Evolutionary conservation across 768 basidiomycete species (phyloP), one percentile per base, ranked within the genome.

Genomic region (Scleroderma citrinum): DNA sequence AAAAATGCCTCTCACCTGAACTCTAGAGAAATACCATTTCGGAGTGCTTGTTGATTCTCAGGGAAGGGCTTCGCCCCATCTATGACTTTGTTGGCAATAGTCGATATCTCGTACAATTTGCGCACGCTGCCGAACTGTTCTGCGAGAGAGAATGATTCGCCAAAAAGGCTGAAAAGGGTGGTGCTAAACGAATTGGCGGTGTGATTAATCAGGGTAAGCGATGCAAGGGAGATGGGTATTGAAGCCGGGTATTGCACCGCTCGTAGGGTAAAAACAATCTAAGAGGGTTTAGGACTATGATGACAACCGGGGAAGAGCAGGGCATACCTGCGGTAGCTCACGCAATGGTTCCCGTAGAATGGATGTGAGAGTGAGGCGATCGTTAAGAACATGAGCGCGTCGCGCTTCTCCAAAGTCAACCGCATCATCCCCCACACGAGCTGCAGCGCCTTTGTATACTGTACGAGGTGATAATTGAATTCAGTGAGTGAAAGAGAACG

Each of bases 201-300:
- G 17, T 76, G 71, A 66, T 80, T 66, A 36, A 84, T 76, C 26
- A 86, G 70, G 39, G 78, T 75, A 34, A 83, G 69, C 2, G 83
- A 84, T 4, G 82, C 81, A 3, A 86, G 69, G 2, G 82, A 82
- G 24, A 85, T 56, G 0, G 84, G 83, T 48, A 85, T 81, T 23
- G 79, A 72, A 17, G 74, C 62, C 2, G 83, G 83, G 55, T 80
- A 74, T 61, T 79, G 77, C 11, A 80, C 74, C 11, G 82, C 82
- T 46, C 82, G 76, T 13, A 85, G 64, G 17, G 79, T 77, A 59
- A 85, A 85, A 2, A 81, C 73, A 44, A 85, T 75, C 79, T 84
- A 38, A 16, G 1, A 8, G 17, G 13, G 30, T 19, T 62, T 35
- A 59, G 48, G 17, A 23, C 30, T 30, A 31, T n/a, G n/a, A 20